Conservation (phyloP, 139 green algal species). For the Tetradesmus lagerheimii region DNA sequence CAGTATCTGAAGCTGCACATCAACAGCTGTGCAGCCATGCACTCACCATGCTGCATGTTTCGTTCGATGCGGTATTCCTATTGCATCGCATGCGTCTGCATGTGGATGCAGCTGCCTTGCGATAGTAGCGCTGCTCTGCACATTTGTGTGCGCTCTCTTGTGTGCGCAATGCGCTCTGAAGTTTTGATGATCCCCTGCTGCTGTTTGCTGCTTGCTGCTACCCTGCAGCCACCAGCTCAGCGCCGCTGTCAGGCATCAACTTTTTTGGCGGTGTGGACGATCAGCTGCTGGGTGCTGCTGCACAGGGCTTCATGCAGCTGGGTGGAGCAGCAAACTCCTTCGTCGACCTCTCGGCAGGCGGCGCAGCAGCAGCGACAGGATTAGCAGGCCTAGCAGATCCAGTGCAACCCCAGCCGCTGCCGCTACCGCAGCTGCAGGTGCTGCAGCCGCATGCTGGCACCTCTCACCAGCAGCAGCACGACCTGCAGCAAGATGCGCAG, state of each 20-base stretch:
- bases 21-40: too few species aligned
- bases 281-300: neutral
- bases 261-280: neutral
- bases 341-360: neutral
- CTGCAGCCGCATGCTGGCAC: neutral
- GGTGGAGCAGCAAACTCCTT: neutral
- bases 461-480: neutral
- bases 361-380: neutral
- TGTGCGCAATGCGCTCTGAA: too few species aligned
- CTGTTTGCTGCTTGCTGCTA: neutral
- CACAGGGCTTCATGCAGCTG: neutral
- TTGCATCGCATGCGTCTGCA: too few species aligned
- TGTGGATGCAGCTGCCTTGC: too few species aligned
- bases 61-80: too few species aligned
- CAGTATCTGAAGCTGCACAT: too few species aligned
- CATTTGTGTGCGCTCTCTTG: too few species aligned
- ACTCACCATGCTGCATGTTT: too few species aligned
- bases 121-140: too few species aligned
- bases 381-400: neutral
- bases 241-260: neutral
- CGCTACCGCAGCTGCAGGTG: neutral
- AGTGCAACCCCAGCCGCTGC: constrained; percentile 10
- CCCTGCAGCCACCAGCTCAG: neutral
- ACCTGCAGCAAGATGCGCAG: neutral
- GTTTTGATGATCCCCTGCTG: too few species aligned